These are phyloP conservation scores for Candida namnaoensis DNA, from an alignment of 805 yeast genomes.

Conservation along the genomic window DNA sequence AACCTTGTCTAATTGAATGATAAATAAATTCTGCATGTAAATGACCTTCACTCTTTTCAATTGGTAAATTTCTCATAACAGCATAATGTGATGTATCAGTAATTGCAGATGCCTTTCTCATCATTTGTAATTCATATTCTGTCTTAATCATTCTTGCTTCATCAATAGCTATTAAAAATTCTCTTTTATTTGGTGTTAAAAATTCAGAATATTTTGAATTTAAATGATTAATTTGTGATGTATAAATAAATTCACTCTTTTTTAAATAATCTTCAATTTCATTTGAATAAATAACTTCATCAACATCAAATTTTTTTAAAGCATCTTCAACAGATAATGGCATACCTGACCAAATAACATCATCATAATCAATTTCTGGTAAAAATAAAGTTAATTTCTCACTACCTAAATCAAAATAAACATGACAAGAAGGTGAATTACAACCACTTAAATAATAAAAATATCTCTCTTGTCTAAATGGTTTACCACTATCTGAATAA, in stretches of 20 bases:
- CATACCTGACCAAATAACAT: conserved; percentile 93
- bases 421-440: conserved; percentile 67
- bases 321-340: conserved; percentile 71
- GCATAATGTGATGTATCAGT: conserved; percentile 86
- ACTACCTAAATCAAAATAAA: conserved; percentile 42
- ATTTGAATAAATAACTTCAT: conserved; percentile 60
- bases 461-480: conserved; percentile 84
- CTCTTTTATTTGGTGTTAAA: conserved; percentile 35
- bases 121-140: conserved; percentile 62
- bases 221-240: conserved; percentile 48
- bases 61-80: conserved; percentile 88
- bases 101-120: conserved; percentile 76
- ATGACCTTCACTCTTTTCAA: conserved; percentile 82
- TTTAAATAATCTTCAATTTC: conserved; percentile 31
- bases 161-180: conserved; percentile 67
- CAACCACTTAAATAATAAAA: conserved; percentile 84
- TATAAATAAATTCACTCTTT: conserved; percentile 24
- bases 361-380: conserved; percentile 81
- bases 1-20: conserved; percentile 90
- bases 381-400: conserved; percentile 65
- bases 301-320: conserved; percentile 60
- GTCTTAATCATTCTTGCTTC: conserved; percentile 85
- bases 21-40: conserved; percentile 93
- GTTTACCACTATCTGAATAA: conserved; percentile 72
- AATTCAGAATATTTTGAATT: conserved; percentile 21